Evolutionary conservation across 345 rosid species (phyloP).

Genomic region (Hevea brasiliensis): DNA sequence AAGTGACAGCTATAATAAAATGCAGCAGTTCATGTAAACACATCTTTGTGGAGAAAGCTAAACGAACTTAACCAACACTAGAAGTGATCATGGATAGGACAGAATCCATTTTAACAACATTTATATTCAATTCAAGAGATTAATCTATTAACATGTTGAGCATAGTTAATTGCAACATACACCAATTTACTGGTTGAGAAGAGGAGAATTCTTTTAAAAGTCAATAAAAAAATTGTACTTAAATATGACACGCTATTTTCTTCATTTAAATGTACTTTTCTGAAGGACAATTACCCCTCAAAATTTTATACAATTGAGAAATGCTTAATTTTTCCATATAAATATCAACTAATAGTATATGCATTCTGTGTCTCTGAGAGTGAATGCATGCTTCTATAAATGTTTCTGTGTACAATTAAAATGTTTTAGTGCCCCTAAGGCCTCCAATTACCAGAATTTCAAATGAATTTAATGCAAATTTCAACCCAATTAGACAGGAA

Average conservation of each 20-base stretch:
- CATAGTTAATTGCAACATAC: no score
- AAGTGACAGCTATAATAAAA: constrained; percentile 9
- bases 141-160: neutral
- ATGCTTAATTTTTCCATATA: neutral
- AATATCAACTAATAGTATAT: neutral
- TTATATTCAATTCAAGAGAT: neutral
- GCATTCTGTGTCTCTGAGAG: neutral
- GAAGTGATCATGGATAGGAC: neutral
- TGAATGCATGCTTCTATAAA: neutral
- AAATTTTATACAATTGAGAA: neutral
- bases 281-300: neutral
- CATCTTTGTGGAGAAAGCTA: neutral
- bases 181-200: neutral
- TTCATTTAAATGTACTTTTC: neutral
- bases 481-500: neutral
- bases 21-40: neutral
- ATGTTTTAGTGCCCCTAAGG: neutral
- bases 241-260: neutral
- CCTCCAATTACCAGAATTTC: neutral
- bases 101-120: neutral
- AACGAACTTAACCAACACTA: neutral
- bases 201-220: neutral
- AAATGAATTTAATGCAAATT: neutral
- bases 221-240: neutral
- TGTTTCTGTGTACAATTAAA: neutral